These are phyloP conservation scores for Diospyros kaki DNA, from an alignment of 148 eudicot genomes.

Conservation along the genomic window DNA sequence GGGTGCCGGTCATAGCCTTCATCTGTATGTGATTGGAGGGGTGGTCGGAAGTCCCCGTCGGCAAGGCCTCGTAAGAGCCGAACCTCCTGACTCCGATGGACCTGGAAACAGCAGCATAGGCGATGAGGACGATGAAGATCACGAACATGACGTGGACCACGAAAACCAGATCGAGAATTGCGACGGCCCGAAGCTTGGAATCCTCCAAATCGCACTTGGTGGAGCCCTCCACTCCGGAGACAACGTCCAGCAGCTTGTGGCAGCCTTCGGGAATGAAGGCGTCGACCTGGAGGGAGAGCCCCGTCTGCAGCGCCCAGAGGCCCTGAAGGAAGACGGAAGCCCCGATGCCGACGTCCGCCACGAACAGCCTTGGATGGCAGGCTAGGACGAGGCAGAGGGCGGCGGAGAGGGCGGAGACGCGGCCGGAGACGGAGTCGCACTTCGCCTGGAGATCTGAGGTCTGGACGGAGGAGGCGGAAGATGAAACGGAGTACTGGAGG, in stretches of 20 bases:
- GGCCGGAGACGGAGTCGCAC: slow-evolving; percentile 38
- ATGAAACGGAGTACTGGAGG: slow-evolving; percentile 38
- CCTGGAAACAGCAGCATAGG: slow-evolving; percentile 43
- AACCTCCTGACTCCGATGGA: slow-evolving; percentile 43
- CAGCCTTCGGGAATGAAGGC: slow-evolving; percentile 76
- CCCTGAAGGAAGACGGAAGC: slow-evolving; percentile 51
- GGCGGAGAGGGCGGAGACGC: slow-evolving; percentile 44
- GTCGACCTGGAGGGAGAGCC: slow-evolving; percentile 59
- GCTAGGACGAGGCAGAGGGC: slow-evolving; percentile 45
- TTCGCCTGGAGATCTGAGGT: slow-evolving; percentile 46
- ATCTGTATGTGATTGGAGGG: slow-evolving; percentile 51
- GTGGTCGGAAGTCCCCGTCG: slow-evolving; percentile 18
- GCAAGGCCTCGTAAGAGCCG: slow-evolving; percentile 63
- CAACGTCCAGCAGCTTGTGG: slow-evolving; percentile 65
- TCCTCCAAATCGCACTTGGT: slow-evolving; percentile 72
- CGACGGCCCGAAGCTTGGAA: slow-evolving; percentile 51
- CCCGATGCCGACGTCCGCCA: slow-evolving; percentile 47
- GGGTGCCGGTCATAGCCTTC: slow-evolving; percentile 68
- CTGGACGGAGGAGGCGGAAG: slow-evolving; percentile 32
- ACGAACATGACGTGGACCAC: slow-evolving; percentile 50
- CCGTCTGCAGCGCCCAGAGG: slow-evolving; percentile 63
- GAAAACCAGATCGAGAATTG: slow-evolving; percentile 56
- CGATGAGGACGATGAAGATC: slow-evolving; percentile 36
- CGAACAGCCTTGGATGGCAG: slow-evolving; percentile 41
- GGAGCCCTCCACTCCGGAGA: slow-evolving; percentile 61